Evolutionary conservation across 306 rosid genomes (phyloP).

Genomic region (Quercus ilex): DNA sequence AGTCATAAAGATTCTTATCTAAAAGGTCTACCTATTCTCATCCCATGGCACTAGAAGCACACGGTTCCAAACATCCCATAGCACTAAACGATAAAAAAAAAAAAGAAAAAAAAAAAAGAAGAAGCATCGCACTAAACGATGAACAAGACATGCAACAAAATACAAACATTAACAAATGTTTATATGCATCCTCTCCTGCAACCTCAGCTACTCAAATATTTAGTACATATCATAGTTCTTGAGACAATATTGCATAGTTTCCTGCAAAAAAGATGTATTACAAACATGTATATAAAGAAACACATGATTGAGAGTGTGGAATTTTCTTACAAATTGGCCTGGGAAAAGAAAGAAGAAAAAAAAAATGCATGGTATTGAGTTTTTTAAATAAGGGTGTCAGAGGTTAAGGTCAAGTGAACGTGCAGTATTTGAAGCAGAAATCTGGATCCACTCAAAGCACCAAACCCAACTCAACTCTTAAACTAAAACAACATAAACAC

Average conservation of each 20-base stretch:
- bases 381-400: slow-evolving; percentile 33
- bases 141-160: too few relatives aligned
- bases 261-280: slow-evolving; percentile 36
- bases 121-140: too few relatives aligned
- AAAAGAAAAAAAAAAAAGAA: too few relatives aligned
- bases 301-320: not conserved
- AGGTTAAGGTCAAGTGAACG: slow-evolving; percentile 52
- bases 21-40: too few relatives aligned
- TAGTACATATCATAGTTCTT: slow-evolving; percentile 24
- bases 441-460: slow-evolving; percentile 58
- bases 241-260: slow-evolving; percentile 28
- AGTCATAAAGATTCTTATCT: too few relatives aligned
- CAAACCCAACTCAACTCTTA: not conserved
- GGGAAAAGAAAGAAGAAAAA: slow-evolving; percentile 8
- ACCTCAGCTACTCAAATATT: slow-evolving; percentile 13
- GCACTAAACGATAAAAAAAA: too few relatives aligned
- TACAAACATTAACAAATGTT: too few relatives aligned
- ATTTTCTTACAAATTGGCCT: not conserved
- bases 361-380: not conserved
- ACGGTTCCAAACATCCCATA: too few relatives aligned
- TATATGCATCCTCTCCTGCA: slow-evolving; percentile 21
- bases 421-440: slow-evolving; percentile 59
- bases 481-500: too few relatives aligned
- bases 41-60: too few relatives aligned
- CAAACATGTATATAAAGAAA: not conserved